Conservation (phyloP, 1,284 basidiomycete species). For the Ceratobasidium papillatum region DNA sequence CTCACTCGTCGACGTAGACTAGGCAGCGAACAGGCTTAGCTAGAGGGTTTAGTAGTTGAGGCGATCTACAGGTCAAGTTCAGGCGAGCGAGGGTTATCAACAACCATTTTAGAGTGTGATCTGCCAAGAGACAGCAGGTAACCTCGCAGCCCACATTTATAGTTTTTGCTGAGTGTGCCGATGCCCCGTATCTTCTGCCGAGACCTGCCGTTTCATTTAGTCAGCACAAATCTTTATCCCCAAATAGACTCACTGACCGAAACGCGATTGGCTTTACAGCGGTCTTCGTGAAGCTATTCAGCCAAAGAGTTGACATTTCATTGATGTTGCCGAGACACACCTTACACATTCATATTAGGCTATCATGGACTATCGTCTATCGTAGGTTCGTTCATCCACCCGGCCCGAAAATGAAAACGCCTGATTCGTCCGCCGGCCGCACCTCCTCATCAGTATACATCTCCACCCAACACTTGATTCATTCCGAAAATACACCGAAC, state of each 20-base stretch:
- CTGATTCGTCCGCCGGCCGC: conserved; percentile 31
- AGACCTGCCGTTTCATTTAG: conserved; percentile 19
- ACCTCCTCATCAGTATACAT: conserved; percentile 38
- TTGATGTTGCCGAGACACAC: conserved; percentile 4
- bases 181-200: conserved; percentile 30
- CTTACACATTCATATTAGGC: background rate
- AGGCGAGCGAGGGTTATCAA: background rate
- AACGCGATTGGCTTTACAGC: background rate
- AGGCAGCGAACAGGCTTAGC: background rate
- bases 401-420: conserved; percentile 17
- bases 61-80: background rate
- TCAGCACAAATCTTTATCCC: conserved; percentile 15
- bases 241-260: conserved; percentile 24
- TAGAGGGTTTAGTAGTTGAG: background rate
- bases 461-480: conserved; percentile 15
- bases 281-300: background rate
- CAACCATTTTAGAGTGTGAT: background rate
- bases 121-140: conserved; percentile 9
- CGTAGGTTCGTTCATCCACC: background rate
- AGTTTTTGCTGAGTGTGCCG: conserved; percentile 4
- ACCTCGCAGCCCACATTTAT: background rate
- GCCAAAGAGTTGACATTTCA: background rate
- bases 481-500: conserved; percentile 36
- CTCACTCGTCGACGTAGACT: background rate
- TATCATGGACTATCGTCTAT: background rate